A percentile compares a stretch with the other conserved stretches of the same genome.
These are phyloP conservation scores for Candida xyloterini DNA, from an alignment of 805 yeast species.

Conservation along the genomic window DNA sequence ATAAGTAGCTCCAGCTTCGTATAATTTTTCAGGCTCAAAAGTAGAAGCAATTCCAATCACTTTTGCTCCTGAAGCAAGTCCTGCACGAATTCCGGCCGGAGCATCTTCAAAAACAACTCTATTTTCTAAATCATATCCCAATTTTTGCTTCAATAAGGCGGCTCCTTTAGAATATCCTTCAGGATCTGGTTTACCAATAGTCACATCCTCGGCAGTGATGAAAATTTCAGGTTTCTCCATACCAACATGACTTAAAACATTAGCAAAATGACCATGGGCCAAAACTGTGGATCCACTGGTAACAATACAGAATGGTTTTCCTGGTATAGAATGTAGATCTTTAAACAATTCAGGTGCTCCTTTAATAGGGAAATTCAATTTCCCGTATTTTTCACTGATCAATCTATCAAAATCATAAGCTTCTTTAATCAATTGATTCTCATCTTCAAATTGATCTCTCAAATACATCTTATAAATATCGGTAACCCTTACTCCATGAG, in stretches of 20 bases:
- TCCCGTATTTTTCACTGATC: conserved; percentile 70
- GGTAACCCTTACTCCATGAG: conserved; percentile 82
- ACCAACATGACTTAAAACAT: conserved; percentile 50
- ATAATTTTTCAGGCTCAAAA: conserved; percentile 64
- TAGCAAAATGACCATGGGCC: conserved; percentile 75
- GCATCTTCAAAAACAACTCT: conserved; percentile 84
- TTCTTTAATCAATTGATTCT: conserved; percentile 15
- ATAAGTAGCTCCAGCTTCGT: conserved; percentile 76
- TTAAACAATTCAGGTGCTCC: conserved; percentile 69
- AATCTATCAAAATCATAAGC: conserved; percentile 51
- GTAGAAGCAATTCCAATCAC: conserved; percentile 84
- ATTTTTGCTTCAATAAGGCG: conserved; percentile 39
- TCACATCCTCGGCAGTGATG: conserved; percentile 78
- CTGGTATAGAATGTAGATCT: conserved; percentile 40
- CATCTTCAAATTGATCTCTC: conserved; percentile 35
- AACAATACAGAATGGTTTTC: conserved; percentile 79
- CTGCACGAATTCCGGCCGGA: conserved; percentile 83
- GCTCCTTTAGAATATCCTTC: conserved; percentile 71
- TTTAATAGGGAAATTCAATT: conserved; percentile 68
- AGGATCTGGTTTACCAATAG: conserved; percentile 82
- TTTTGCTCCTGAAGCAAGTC: conserved; percentile 78
- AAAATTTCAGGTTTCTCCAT: conserved; percentile 61
- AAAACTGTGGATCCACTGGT: conserved; percentile 77
- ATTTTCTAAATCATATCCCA: conserved; percentile 27
- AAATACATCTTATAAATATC: conserved; percentile 74